These are phyloP conservation scores for Colletotrichum australisinense DNA, from an alignment of 2,329 filamentous ascomycete species.

Conservation along the genomic window DNA sequence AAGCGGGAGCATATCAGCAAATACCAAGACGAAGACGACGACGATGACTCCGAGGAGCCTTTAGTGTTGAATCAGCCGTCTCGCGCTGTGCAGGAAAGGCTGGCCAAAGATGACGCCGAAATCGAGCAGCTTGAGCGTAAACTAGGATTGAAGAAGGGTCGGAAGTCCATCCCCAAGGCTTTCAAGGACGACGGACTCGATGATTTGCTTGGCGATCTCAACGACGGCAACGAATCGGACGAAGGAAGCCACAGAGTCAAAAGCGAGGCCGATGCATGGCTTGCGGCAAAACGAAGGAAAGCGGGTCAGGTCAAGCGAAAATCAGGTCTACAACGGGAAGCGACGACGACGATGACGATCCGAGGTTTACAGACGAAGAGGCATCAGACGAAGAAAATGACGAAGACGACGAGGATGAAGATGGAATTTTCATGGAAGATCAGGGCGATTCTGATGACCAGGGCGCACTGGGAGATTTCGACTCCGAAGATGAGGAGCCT, in stretches of 20 bases:
- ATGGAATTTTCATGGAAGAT: constrained; percentile 41
- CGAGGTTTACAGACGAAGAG: constrained; percentile 43
- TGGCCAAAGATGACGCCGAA: constrained; percentile 87
- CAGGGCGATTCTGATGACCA: constrained; percentile 47
- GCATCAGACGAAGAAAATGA: constrained; percentile 43
- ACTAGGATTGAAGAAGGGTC: constrained; percentile 81
- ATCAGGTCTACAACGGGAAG: not conserved
- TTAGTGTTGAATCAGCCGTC: not conserved
- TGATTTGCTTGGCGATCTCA: constrained; percentile 78
- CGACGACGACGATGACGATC: constrained; percentile 41
- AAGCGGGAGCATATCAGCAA: constrained; percentile 32
- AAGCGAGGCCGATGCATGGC: constrained; percentile 69
- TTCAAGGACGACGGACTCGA: constrained; percentile 88
- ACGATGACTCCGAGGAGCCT: constrained; percentile 38
- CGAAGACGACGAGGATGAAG: constrained; percentile 41
- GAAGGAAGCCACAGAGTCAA: constrained; percentile 65
- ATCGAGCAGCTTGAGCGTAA: constrained; percentile 90
- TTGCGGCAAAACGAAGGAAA: constrained; percentile 67
- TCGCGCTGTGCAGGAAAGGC: constrained; percentile 64
- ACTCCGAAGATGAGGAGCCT: constrained; percentile 44
- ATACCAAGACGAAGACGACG: constrained; percentile 39
- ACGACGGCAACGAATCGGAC: constrained; percentile 45
- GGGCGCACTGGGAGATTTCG: constrained; percentile 54
- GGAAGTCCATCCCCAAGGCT: constrained; percentile 77
- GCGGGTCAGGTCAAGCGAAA: constrained; percentile 40